A percentile compares a stretch with the other conserved stretches of the same genome.
Conservation (phyloP, 768 basidiomycete genomes). For the Leucogyrophana mollusca region DNA sequence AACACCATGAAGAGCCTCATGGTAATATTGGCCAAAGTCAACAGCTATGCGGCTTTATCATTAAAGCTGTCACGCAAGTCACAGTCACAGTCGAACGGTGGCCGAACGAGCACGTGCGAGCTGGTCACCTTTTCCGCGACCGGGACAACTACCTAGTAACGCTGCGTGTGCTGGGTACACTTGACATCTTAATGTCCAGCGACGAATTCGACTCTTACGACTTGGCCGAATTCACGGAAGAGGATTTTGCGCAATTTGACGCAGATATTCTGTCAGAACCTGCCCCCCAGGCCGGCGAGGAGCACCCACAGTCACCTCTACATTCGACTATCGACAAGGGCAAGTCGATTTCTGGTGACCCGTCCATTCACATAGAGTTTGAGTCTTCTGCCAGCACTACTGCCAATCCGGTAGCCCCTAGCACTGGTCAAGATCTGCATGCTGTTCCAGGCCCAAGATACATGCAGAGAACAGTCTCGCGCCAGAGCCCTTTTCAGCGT, state of each 20-base stretch:
- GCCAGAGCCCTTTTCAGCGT: slow-evolving; percentile 35
- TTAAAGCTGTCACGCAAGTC: too few relatives aligned
- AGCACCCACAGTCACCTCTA: slow-evolving; percentile 11
- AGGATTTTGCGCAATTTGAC: slow-evolving; percentile 55
- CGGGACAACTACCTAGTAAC: neutral
- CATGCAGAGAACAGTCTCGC: neutral
- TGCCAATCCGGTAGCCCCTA: neutral
- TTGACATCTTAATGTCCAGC: slow-evolving; percentile 21
- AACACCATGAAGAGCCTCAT: too few relatives aligned
- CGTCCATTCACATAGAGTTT: slow-evolving; percentile 32
- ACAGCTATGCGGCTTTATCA: too few relatives aligned
- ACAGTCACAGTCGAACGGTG: too few relatives aligned
- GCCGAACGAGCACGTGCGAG: too few relatives aligned
- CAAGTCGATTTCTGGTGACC: slow-evolving; percentile 16
- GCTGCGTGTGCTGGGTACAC: too few relatives aligned
- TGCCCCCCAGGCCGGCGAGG: neutral
- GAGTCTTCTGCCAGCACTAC: slow-evolving; percentile 18
- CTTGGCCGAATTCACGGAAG: slow-evolving; percentile 55
- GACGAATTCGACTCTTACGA: slow-evolving; percentile 49
- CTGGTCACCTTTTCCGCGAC: too few relatives aligned
- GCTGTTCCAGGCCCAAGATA: neutral
- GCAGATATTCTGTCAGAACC: slow-evolving; percentile 25
- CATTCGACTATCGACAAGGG: neutral
- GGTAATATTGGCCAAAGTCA: too few relatives aligned
- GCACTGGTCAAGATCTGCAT: neutral